Evolutionary conservation across 2,329 filamentous ascomycete genomes (phyloP).

Genomic region (Fusarium azukiicola): DNA sequence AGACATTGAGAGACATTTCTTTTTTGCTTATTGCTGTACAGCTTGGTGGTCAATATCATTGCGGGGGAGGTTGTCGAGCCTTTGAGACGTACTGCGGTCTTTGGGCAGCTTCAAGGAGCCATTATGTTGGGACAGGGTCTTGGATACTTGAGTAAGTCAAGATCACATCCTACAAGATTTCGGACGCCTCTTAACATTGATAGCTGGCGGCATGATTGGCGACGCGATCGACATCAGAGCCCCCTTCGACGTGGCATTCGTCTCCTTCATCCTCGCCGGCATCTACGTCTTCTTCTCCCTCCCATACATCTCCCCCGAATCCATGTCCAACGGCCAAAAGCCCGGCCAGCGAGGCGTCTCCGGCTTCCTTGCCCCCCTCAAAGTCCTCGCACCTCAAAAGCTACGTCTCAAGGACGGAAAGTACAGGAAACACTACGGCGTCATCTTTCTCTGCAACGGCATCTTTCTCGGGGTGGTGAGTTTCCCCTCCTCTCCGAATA

Average conservation of each 20-base stretch:
- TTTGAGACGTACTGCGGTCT: constrained; percentile 79
- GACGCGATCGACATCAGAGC: constrained; percentile 81
- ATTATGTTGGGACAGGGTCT: constrained; percentile 84
- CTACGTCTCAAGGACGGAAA: constrained; percentile 74
- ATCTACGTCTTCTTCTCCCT: constrained; percentile 66
- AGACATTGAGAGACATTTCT: fast-evolving
- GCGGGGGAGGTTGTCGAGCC: constrained; percentile 83
- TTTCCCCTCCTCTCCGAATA: constrained; percentile 27
- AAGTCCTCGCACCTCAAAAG: constrained; percentile 79
- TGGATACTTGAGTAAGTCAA: constrained; percentile 76
- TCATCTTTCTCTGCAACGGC: constrained; percentile 81
- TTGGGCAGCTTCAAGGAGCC: constrained; percentile 83
- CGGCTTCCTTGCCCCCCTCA: constrained; percentile 82
- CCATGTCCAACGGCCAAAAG: constrained; percentile 59
- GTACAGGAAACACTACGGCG: constrained; percentile 77
- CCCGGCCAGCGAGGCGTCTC: constrained; percentile 61
- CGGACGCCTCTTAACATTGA: background rate
- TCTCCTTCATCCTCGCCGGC: constrained; percentile 72
- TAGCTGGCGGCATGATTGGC: constrained; percentile 82
- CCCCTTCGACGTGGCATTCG: constrained; percentile 83
- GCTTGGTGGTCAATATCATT: constrained; percentile 83
- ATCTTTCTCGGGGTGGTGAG: constrained; percentile 83
- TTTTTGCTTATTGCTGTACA: constrained; percentile 42
- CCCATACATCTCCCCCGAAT: constrained; percentile 73
- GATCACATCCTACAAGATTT: fast-evolving